phyloP scores from a whole-genome alignment of 2,329 filamentous ascomycete species.

The Rhytidhysteron rufulum region DNA sequence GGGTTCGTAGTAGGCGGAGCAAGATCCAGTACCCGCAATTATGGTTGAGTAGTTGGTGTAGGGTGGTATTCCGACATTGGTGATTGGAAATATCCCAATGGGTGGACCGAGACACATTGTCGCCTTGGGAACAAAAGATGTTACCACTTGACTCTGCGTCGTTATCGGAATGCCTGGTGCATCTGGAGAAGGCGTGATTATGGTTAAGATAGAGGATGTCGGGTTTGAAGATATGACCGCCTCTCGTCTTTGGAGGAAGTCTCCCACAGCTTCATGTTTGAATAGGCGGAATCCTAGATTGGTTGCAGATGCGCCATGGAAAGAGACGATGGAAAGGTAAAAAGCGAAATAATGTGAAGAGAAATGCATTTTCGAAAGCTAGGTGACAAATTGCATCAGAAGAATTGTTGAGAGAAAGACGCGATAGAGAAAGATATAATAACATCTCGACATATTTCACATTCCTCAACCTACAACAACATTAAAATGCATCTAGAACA shows the following conservation, averaged over 20 bases:
- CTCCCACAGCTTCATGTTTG: conserved; percentile 1
- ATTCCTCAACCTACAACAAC: background rate
- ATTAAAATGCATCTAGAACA: no score
- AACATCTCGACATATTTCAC: background rate
- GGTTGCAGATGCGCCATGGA: background rate
- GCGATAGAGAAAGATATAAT: background rate
- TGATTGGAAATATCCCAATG: conserved; percentile 29
- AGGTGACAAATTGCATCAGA: no score
- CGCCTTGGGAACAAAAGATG: conserved; percentile 39
- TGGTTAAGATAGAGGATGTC: conserved; percentile 15
- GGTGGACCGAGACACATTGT: conserved; percentile 41
- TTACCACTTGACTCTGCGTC: conserved; percentile 41
- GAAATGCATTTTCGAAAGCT: background rate
- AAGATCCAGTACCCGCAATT: conserved; percentile 25
- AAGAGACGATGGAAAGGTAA: background rate
- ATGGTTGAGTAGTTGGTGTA: conserved; percentile 35
- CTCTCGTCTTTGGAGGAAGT: background rate
- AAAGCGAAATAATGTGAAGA: background rate
- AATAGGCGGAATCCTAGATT: background rate
- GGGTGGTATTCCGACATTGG: conserved; percentile 26
- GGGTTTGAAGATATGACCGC: background rate
- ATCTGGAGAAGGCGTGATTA: conserved; percentile 41
- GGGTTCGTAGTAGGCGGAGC: conserved; percentile 39
- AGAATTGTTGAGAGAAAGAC: background rate
- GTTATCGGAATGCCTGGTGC: conserved; percentile 40